These are phyloP conservation scores for Nemophila menziesii DNA, from an alignment of 257 asterid species.

Conservation along the genomic window DNA sequence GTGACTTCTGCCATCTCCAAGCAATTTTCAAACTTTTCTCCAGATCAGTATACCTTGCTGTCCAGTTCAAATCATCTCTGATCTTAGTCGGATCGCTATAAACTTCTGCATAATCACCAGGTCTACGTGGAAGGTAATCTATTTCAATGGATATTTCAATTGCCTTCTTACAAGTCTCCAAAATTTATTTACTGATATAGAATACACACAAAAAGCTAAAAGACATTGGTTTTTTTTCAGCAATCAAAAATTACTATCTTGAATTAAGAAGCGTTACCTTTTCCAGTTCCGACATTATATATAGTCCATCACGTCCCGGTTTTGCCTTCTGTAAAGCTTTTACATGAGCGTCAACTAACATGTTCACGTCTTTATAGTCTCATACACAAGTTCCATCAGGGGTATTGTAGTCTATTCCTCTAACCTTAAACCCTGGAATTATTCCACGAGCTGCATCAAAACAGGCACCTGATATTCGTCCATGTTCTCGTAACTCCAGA, in stretches of 20 bases:
- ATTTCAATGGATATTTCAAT: slow-evolving; percentile 77
- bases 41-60: too few species aligned
- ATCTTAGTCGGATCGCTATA: slow-evolving; percentile 73
- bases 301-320: slow-evolving; percentile 56
- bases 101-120: slow-evolving; percentile 94
- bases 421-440: slow-evolving; percentile 71
- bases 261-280: slow-evolving; percentile 43
- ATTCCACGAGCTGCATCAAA: slow-evolving; percentile 91
- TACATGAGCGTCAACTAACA: slow-evolving; percentile 88
- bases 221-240: too few species aligned
- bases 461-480: slow-evolving; percentile 85
- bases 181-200: too few species aligned
- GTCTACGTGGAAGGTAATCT: slow-evolving; percentile 72
- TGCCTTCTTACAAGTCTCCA: too few species aligned
- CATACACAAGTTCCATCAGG: too few species aligned
- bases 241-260: too few species aligned
- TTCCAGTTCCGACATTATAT: slow-evolving; percentile 84
- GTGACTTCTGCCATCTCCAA: too few species aligned
- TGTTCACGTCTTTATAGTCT: slow-evolving; percentile 86
- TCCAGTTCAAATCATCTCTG: slow-evolving; percentile 67
- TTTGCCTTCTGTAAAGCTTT: slow-evolving; percentile 75
- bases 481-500: slow-evolving; percentile 87
- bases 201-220: too few species aligned
- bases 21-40: too few species aligned
- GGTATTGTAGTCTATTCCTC: slow-evolving; percentile 83